Base-by-base conservation (phyloP, 257 asterid species). In the Salvia miltiorrhiza region DNA sequence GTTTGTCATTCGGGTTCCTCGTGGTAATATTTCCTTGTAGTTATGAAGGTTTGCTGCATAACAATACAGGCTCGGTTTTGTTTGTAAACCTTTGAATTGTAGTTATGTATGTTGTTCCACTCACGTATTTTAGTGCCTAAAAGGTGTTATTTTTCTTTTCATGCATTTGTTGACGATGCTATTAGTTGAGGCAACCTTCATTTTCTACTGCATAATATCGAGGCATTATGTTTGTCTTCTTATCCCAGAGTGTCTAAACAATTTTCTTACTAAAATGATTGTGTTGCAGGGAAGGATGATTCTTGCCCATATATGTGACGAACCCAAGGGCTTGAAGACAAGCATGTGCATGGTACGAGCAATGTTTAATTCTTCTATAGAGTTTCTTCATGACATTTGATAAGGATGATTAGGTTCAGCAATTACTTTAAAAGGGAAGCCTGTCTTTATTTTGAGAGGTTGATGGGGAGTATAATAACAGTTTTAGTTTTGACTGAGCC, bases 251-350 rank as follows among this genome's bases (percentile, higher is more conserved):
- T 30, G 41, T 55, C 48, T 48, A 48, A 39, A 32, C 33, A 28
- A 21, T 30, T 74, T 56, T 61, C 70, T 76, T 40, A 71, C 39
- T 63, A 71, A 54, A 70, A 52, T 33, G 35, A 48, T 70, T 72
- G 21, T 79, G 80, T 78, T 75, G 67, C 91, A 93, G 99, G 99
- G 99, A 79, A 84, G 99, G 83, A 79, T 94, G 97, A 87, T 94
- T 82, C 85, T 94, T 49, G 87, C 99, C 76, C 99, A 91, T 82
- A 74, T 94, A 70, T 91, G 97, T 71, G 99, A 94, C 79, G 99
- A 94, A 86, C 97, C 99, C 32, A 90, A 94, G 92, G 99, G 99
- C 73, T 82, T 94, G 84, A 94, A 94, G 82, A 94, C 99, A 57
- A 87, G 84, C 73, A 93, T 93, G 97, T 86, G 94, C 89, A 85